These are phyloP conservation scores for Thymus mandschuricus DNA, from an alignment of 257 asterid species.

Conservation along the genomic window DNA sequence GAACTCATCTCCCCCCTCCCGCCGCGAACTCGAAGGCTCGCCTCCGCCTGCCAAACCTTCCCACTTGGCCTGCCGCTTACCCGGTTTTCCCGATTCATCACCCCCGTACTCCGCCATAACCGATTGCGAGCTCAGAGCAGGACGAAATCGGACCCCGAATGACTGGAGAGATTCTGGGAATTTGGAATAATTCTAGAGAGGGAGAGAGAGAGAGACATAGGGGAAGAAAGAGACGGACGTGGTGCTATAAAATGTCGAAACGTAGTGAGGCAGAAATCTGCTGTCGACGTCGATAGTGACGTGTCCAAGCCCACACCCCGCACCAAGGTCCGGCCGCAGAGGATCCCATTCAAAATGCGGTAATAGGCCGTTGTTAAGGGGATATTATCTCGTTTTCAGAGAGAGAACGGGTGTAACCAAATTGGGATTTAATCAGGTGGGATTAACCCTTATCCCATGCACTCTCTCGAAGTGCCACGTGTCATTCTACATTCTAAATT, in stretches of 20 bases:
- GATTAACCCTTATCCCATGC: not conserved
- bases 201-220: not conserved
- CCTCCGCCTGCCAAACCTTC: constrained; percentile 23
- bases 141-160: not conserved
- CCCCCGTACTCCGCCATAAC: constrained; percentile 14
- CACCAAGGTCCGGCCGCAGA: not conserved
- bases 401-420: not conserved
- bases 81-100: not conserved
- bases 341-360: not conserved
- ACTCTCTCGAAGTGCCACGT: constrained; percentile 5
- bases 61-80: constrained; percentile 12
- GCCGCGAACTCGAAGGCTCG: constrained; percentile 27
- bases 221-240: not conserved
- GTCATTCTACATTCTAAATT: not conserved
- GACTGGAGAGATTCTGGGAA: not conserved
- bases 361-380: not conserved
- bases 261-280: constrained; percentile 10
- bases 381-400: not conserved
- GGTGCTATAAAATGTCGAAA: not conserved
- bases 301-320: not conserved
- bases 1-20: constrained; percentile 10
- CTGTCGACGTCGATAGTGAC: constrained; percentile 2
- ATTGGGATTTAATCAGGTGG: not conserved
- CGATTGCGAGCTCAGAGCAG: not conserved
- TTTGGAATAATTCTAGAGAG: not conserved